A percentile compares a stretch with the other conserved stretches of the same genome.
phyloP scores from a whole-genome alignment of 257 asterid species.

The Solanum phureja region DNA sequence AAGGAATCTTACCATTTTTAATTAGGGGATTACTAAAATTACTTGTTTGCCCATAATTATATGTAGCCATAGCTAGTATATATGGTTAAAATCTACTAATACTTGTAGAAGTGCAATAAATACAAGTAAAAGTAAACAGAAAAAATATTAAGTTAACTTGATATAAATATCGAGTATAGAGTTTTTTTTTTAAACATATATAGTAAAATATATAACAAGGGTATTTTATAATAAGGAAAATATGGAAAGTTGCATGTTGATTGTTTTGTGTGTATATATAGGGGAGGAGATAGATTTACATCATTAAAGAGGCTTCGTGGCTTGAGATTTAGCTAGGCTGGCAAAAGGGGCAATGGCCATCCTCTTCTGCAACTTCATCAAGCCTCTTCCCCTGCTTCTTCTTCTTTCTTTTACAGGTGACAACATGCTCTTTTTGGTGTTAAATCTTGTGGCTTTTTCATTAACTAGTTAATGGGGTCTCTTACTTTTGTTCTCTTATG shows the following conservation, averaged over 20 bases:
- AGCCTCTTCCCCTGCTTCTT: conserved; percentile 35
- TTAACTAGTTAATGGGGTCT: not conserved
- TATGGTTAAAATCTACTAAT: not conserved
- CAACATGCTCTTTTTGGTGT: not conserved
- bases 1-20: not conserved
- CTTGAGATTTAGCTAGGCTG: conserved; percentile 36
- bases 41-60: not conserved
- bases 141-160: no score
- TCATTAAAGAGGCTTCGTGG: conserved; percentile 16
- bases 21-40: not conserved
- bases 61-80: not conserved
- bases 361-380: conserved; percentile 15
- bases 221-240: not conserved
- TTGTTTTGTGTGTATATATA: not conserved
- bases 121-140: rapidly evolving
- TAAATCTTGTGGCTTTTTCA: not conserved
- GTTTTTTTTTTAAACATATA: no score
- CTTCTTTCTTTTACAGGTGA: conserved; percentile 50
- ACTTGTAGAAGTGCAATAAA: not conserved
- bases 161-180: no score
- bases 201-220: no score
- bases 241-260: not conserved
- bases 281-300: not conserved
- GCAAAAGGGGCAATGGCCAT: conserved; percentile 49
- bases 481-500: not conserved